Evolutionary conservation across 228 moss, liverwort and hornwort genomes (phyloP).

Genomic region (Sphagnum magellanicum): DNA sequence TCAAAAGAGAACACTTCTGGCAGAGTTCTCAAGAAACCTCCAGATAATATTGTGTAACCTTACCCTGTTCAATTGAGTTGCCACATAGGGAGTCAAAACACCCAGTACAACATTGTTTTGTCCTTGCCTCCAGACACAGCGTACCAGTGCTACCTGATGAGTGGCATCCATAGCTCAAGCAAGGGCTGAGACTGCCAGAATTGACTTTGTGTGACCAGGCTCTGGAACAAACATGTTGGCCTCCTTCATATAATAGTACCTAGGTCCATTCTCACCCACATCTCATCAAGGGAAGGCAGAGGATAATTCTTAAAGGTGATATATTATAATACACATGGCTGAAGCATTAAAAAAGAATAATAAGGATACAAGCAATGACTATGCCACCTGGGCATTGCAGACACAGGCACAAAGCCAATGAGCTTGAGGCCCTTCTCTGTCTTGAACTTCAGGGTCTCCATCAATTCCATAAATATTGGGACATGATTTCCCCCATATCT

Average conservation of each 20-base stretch:
- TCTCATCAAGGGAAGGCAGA: background rate
- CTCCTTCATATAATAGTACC: conserved; percentile 91
- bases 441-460: conserved; percentile 68
- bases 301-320: background rate
- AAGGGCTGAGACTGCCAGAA: conserved; percentile 76
- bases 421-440: conserved; percentile 79
- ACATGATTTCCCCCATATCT: conserved; percentile 90
- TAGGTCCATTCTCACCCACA: conserved; percentile 25
- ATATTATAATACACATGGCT: too few species aligned
- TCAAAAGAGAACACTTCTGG: background rate
- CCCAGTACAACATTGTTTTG: conserved; percentile 84
- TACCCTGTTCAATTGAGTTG: conserved; percentile 69
- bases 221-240: conserved; percentile 85
- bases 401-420: conserved; percentile 60
- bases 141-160: conserved; percentile 71
- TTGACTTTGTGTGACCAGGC: conserved; percentile 73
- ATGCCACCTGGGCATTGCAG: conserved; percentile 73
- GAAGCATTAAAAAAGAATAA: too few species aligned
- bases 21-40: background rate
- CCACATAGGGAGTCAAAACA: conserved; percentile 59
- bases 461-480: conserved; percentile 58
- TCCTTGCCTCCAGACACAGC: conserved; percentile 91
- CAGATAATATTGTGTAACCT: conserved; percentile 11
- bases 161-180: conserved; percentile 71
- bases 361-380: background rate